Evolutionary conservation across 2,329 filamentous ascomycete species (phyloP), one percentile per base, ranked within the genome.

Genomic region (Ophiostoma populinum): DNA sequence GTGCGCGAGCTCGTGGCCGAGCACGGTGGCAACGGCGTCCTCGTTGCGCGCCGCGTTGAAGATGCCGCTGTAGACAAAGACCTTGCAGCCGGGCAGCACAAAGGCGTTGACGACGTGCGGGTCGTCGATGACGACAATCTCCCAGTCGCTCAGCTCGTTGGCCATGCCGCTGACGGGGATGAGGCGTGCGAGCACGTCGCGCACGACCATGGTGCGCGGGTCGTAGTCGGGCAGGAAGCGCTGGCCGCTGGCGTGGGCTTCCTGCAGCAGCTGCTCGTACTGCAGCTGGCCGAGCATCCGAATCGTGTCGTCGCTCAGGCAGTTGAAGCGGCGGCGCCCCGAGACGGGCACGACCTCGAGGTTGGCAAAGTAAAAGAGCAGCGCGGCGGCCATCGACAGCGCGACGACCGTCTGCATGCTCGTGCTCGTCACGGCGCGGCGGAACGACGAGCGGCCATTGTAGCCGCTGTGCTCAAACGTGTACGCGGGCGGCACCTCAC

Each of bases 1-100:
- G 50, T 87, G 80, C 13, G 79, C 77, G 41, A 86, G 80, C 57
- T 86, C 80, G 53, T 86, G 80, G 11, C 78, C 77, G 11, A 87
- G 59, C 3, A 87, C 77, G 1, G 80, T 71, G 5, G 80, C 80
- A 18, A 87, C 59, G 3, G 72, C 75, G 49, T 77, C 68, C 38
- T 83, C 77, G 46, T 61, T 72, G 35, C 62, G 50, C 40, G 75
- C 77, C 16, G 82, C 57, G n/a, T 65, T 63, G 36, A 86, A 53
- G 21, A 87, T 72, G 24, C 80, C 80, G 42, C 70, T 76, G 49
- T 73, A 78, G 2, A 87, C 79, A 49, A 86, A 86, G 1, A 87
- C 79, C 46, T 85, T 83, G 17, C 80, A 79, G 5, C 73, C 79
- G 0, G 80, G 80, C 6, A 83, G 63, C 1, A 87, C 79, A 48